Evolutionary conservation across 2,329 filamentous ascomycete species (phyloP), one percentile per base, ranked within the genome.

Genomic region (Zymoseptoria ardabiliae): DNA sequence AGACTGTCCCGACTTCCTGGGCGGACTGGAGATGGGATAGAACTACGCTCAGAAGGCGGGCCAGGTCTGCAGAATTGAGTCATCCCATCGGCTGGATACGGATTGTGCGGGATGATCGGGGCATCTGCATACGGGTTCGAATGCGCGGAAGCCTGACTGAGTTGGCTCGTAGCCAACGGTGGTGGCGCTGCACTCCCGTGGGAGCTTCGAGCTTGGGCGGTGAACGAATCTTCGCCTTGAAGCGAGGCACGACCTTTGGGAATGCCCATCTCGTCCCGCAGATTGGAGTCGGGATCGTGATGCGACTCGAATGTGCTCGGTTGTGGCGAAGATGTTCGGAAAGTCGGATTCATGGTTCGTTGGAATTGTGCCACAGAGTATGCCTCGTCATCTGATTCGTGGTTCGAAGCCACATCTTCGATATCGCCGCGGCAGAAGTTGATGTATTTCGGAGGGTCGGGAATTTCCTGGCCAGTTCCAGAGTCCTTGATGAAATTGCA

Each of bases 301-400:
- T 96, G 92, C 41, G 92, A 96, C 70, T 95, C 91, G 66, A 89
- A 96, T 0, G 87, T 91, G 3, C 94, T 97, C 10, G 93, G 93
- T 70, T 96, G 92, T 1, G 95, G 94, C 7, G 94, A 99, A 0
- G 94, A 96, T n/a, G 88, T 91, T 62, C 95, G 85, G 79, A 95
- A 97, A 0, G 91, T 90, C 19, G 95, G 93, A 70, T 99, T 99
- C 76, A 97, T 96, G 57, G 89, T 92, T 61, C 94, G 84, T 61
- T 92, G 91, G 69, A 97, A 99, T 71, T 99, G 93, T 3, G 95
- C 95, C 11, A 99, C 91, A 0, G 91, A 96, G 72, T 96, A 99
- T 67, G 83, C 86, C 4, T 92, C 91, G 64, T 96, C 92, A 21
- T 96, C 91, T 0, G 90, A 93, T 10, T 83, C 80, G 25, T 70